Percentiles rank a stretch among this genome's conserved stretches.
phyloP scores from a whole-genome alignment of 768 basidiomycete species.

The Kwoniella europaea region DNA sequence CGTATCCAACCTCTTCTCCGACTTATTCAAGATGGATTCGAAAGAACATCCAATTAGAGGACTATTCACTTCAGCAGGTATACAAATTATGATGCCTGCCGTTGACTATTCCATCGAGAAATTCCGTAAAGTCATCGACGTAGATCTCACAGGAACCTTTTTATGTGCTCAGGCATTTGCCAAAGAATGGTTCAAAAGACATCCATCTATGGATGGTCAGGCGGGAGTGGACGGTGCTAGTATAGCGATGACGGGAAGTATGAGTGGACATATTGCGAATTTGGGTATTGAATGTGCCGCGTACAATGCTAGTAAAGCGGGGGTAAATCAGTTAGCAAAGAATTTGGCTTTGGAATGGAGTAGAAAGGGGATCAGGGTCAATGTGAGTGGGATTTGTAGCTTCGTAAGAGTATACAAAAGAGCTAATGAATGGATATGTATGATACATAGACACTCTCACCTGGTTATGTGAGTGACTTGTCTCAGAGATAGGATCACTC shows the following conservation, averaged over 20 bases:
- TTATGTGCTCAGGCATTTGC: slow-evolving; percentile 32
- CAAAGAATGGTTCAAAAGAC: slow-evolving; percentile 22
- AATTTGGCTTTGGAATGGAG: slow-evolving; percentile 57
- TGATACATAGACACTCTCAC: slow-evolving; percentile 33
- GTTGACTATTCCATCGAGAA: slow-evolving; percentile 30
- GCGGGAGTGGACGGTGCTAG: slow-evolving; percentile 31
- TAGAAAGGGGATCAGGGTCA: slow-evolving; percentile 47
- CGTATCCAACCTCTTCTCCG: slow-evolving; percentile 16
- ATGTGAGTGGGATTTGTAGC: slow-evolving; percentile 32
- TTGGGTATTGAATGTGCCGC: slow-evolving; percentile 31
- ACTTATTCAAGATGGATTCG: slow-evolving; percentile 8
- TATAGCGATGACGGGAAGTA: slow-evolving; percentile 47
- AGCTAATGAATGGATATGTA: too few species aligned
- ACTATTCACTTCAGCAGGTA: slow-evolving; percentile 32
- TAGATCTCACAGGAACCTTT: slow-evolving; percentile 37
- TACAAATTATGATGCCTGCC: slow-evolving; percentile 33
- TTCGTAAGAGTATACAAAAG: too few species aligned
- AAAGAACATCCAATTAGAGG: slow-evolving; percentile 18
- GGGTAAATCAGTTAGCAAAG: slow-evolving; percentile 49
- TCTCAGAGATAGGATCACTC: too few species aligned
- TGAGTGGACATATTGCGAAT: slow-evolving; percentile 47
- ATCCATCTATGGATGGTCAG: slow-evolving; percentile 12
- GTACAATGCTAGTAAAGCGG: slow-evolving; percentile 56
- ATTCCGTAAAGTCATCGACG: slow-evolving; percentile 37
- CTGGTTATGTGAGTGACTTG: slow-evolving; percentile 32